Evolutionary conservation across 768 basidiomycete species (phyloP).

Genomic region (Clitopilus hobsonii): DNA sequence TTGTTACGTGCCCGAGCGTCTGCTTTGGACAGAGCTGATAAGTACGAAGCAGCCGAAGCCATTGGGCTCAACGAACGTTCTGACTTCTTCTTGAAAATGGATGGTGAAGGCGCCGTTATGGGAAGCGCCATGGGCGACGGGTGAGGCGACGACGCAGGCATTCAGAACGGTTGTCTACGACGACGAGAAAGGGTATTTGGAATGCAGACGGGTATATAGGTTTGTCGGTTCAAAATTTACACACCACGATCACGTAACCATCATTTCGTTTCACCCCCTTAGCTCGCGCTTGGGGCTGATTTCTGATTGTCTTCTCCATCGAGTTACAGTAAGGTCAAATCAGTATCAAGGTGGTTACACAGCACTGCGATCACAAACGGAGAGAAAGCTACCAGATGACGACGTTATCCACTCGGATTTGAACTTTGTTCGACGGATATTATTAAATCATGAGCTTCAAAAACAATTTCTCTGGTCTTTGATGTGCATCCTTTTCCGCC

Average conservation of each 20-base stretch:
- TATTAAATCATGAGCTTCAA: no score
- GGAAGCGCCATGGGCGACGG: slow-evolving; percentile 65
- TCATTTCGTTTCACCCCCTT: background rate
- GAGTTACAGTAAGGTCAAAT: background rate
- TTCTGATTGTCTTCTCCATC: background rate
- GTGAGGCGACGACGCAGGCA: slow-evolving; percentile 18
- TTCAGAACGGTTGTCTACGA: slow-evolving; percentile 2
- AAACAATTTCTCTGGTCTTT: no score
- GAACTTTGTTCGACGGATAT: no score
- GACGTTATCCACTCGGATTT: no score
- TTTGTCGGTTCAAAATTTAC: background rate
- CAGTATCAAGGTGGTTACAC: background rate
- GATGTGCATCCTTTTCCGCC: no score
- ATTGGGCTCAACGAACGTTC: slow-evolving; percentile 22
- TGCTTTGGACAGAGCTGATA: slow-evolving; percentile 39
- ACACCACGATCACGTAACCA: slow-evolving; percentile 1
- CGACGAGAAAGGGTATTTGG: slow-evolving; percentile 2
- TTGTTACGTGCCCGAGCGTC: slow-evolving; percentile 62
- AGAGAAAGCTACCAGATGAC: no score
- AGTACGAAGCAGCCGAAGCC: slow-evolving; percentile 38
- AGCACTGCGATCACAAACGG: background rate
- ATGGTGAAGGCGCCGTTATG: slow-evolving; percentile 43
- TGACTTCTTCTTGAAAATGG: slow-evolving; percentile 59
- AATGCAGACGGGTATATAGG: background rate
- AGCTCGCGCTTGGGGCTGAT: no score